These are phyloP conservation scores for Paraglomus occultum DNA, from an alignment of 192 early-diverging fungal genomes.

Conservation along the genomic window DNA sequence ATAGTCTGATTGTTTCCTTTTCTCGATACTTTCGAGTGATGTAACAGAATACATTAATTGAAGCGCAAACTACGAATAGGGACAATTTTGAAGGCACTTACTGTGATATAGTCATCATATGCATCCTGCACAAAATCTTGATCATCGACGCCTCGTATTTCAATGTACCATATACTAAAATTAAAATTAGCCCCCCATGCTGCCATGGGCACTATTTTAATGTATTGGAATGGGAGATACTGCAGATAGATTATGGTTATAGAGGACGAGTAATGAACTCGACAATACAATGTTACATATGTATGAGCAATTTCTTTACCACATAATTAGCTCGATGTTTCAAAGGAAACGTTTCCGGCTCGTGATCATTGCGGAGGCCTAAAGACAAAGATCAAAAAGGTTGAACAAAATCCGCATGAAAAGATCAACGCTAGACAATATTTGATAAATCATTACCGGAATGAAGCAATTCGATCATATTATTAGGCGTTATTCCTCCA, in stretches of 20 bases:
- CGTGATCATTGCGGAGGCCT: slow-evolving; percentile 66
- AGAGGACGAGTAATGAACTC: background rate
- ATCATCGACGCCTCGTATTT: slow-evolving; percentile 77
- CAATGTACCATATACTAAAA: slow-evolving; percentile 94
- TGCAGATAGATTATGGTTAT: slow-evolving; percentile 26
- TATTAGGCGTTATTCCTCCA: slow-evolving; percentile 77
- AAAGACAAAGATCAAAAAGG: background rate
- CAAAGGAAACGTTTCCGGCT: slow-evolving; percentile 85
- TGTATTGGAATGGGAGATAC: slow-evolving; percentile 86
- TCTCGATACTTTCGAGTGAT: slow-evolving; percentile 60
- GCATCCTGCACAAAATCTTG: slow-evolving; percentile 64
- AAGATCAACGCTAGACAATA: background rate
- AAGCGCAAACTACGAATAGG: background rate
- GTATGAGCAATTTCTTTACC: slow-evolving; percentile 40
- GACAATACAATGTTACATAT: too few relatives aligned
- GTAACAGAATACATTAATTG: background rate
- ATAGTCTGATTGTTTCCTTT: slow-evolving; percentile 76
- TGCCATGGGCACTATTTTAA: slow-evolving; percentile 90
- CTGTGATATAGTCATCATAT: slow-evolving; percentile 61
- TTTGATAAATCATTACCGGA: slow-evolving; percentile 44
- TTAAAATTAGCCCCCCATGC: slow-evolving; percentile 94
- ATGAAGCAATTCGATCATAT: slow-evolving; percentile 87
- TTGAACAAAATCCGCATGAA: background rate
- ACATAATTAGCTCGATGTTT: slow-evolving; percentile 70
- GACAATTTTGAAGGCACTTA: slow-evolving; percentile 38